Percentiles rank a stretch among this genome's conserved stretches.
Conservation (phyloP, 148 eudicot genomes). For the Suaeda aralocaspica region DNA sequence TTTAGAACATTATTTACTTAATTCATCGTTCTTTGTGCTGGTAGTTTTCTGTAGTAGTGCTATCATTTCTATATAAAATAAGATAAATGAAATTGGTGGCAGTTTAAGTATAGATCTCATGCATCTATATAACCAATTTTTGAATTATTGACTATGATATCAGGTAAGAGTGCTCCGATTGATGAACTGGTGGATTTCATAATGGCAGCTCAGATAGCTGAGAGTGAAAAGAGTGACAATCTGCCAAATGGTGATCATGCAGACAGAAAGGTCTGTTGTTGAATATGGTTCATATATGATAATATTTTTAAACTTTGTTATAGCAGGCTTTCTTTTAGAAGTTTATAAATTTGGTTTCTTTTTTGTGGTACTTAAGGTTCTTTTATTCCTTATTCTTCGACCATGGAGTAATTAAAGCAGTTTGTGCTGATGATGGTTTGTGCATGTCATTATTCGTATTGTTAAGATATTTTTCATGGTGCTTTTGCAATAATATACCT, state of each 20-base stretch:
- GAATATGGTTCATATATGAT: not conserved
- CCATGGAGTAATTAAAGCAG: not conserved
- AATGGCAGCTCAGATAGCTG: constrained; percentile 78
- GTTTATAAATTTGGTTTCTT: not conserved
- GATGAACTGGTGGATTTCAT: constrained; percentile 78
- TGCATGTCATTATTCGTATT: not conserved
- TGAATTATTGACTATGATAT: constrained; percentile 18
- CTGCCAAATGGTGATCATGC: constrained; percentile 27
- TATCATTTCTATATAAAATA: not conserved
- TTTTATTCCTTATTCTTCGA: not conserved
- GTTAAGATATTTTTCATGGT: not conserved
- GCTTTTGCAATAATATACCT: not conserved
- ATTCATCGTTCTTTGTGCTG: not conserved
- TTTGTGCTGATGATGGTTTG: not conserved
- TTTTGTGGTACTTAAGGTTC: not conserved
- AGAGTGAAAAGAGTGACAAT: constrained; percentile 38
- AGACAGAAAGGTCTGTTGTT: constrained; percentile 47
- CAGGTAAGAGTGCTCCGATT: constrained; percentile 72
- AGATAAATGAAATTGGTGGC: no score
- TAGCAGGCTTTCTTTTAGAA: not conserved
- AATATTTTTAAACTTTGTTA: not conserved
- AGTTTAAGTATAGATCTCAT: not conserved
- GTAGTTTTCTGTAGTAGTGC: not conserved
- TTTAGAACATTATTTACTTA: no score
- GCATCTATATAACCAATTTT: not conserved